phyloP scores from a whole-genome alignment of 2,329 filamentous ascomycete genomes.

The Hypoxylon sp. region DNA sequence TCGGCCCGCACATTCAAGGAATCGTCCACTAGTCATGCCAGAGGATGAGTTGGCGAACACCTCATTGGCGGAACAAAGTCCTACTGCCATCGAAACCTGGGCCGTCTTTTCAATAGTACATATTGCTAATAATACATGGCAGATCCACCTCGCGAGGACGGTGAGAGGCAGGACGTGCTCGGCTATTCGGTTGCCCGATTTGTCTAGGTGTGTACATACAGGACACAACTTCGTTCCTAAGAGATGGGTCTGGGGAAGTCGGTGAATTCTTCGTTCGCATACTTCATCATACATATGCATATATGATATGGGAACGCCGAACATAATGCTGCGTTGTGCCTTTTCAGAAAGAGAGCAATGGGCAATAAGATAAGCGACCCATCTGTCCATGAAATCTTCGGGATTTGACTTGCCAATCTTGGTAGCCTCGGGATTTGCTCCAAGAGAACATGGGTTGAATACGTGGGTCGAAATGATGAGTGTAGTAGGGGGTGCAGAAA shows the following conservation, averaged over 20 bases:
- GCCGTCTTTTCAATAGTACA: slow-evolving; percentile 12
- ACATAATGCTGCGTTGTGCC: slow-evolving; percentile 28
- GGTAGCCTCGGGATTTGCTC: slow-evolving; percentile 28
- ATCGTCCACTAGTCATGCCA: slow-evolving; percentile 9
- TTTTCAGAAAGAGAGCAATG: slow-evolving; percentile 25
- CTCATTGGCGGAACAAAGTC: slow-evolving; percentile 34
- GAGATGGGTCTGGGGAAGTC: slow-evolving; percentile 22
- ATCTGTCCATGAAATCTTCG: slow-evolving; percentile 15
- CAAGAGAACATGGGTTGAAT: slow-evolving; percentile 17
- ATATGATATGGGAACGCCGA: slow-evolving; percentile 18
- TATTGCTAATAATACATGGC: slow-evolving; percentile 13
- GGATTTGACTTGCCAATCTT: slow-evolving; percentile 24
- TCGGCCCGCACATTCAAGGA: slow-evolving; percentile 17
- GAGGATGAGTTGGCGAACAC: slow-evolving; percentile 7
- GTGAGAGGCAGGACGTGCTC: slow-evolving; percentile 3
- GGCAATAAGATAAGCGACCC: slow-evolving; percentile 31
- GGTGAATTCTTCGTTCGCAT: slow-evolving; percentile 23
- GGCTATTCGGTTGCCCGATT: slow-evolving; percentile 6
- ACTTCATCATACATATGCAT: slow-evolving; percentile 11
- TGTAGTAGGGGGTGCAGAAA: not conserved
- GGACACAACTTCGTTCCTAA: slow-evolving; percentile 5
- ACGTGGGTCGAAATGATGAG: not conserved
- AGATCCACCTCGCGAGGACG: slow-evolving; percentile 14
- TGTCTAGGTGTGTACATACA: no score
- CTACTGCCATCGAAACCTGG: slow-evolving; percentile 13